phyloP scores from a whole-genome alignment of 2,329 filamentous ascomycete genomes.

The Epichloe bromicola region DNA sequence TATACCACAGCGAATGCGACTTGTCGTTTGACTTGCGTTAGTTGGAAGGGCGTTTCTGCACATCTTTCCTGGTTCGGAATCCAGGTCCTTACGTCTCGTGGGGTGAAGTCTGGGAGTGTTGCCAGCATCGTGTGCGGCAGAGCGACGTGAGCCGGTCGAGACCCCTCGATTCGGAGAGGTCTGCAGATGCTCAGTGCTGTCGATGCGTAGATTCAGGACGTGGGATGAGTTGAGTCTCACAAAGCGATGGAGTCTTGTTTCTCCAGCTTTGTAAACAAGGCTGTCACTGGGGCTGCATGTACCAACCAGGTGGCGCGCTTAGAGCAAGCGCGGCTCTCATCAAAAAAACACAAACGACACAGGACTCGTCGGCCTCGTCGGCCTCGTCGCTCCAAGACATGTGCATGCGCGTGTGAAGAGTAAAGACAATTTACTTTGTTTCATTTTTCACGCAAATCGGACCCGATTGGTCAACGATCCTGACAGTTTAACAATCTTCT shows the following conservation, averaged over 20 bases:
- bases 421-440: too few species aligned
- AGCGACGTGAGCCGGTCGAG: neutral
- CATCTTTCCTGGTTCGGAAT: neutral
- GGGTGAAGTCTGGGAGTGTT: slow-evolving; percentile 52
- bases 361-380: too few species aligned
- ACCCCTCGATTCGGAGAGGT: neutral
- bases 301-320: too few species aligned
- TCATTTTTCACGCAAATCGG: too few species aligned
- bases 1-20: slow-evolving; percentile 66
- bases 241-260: neutral
- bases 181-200: neutral
- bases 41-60: neutral
- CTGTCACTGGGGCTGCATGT: too few species aligned
- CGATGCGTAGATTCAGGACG: neutral
- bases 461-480: too few species aligned
- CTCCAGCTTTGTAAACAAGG: too few species aligned
- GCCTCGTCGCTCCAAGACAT: too few species aligned
- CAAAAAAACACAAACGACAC: too few species aligned
- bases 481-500: too few species aligned
- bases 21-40: slow-evolving; percentile 25
- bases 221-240: neutral
- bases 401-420: too few species aligned
- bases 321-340: too few species aligned
- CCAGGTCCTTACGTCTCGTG: slow-evolving; percentile 47
- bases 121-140: slow-evolving; percentile 37